Evolutionary conservation across 768 basidiomycete species (phyloP).

Genomic region (Chalciporus chontae): DNA sequence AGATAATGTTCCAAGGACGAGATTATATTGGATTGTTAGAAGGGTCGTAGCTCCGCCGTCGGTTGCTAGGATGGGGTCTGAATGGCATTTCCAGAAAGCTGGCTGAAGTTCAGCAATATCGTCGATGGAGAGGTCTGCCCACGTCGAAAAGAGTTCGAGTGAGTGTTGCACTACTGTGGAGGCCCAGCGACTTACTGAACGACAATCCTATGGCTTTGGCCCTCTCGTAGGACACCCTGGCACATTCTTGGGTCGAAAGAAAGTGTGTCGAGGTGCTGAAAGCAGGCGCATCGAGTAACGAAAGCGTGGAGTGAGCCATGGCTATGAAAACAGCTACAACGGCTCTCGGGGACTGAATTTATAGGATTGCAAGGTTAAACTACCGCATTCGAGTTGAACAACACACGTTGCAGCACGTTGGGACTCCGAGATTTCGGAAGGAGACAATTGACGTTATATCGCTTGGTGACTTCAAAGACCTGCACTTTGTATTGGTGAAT

Average conservation of each 20-base stretch:
- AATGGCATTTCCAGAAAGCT: neutral
- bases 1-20: conserved; percentile 53
- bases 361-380: too few relatives aligned
- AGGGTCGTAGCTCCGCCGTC: conserved; percentile 55
- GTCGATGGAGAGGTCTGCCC: neutral
- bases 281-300: neutral
- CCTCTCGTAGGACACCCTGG: neutral
- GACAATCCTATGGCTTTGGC: neutral
- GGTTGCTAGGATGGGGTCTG: conserved; percentile 47
- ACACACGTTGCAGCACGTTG: too few relatives aligned
- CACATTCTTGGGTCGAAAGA: neutral
- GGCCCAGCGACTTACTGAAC: neutral
- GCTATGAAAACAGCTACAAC: too few relatives aligned
- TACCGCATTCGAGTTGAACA: too few relatives aligned
- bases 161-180: neutral
- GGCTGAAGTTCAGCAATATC: neutral
- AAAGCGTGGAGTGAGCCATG: neutral
- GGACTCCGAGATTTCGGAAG: too few relatives aligned
- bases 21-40: conserved; percentile 47
- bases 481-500: too few relatives aligned
- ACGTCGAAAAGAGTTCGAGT: neutral
- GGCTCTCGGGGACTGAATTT: too few relatives aligned
- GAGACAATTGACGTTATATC: too few relatives aligned
- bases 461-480: too few relatives aligned
- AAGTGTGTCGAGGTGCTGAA: neutral